Conservation (phyloP, 345 rosid species). For the Eutrema japonicum region DNA sequence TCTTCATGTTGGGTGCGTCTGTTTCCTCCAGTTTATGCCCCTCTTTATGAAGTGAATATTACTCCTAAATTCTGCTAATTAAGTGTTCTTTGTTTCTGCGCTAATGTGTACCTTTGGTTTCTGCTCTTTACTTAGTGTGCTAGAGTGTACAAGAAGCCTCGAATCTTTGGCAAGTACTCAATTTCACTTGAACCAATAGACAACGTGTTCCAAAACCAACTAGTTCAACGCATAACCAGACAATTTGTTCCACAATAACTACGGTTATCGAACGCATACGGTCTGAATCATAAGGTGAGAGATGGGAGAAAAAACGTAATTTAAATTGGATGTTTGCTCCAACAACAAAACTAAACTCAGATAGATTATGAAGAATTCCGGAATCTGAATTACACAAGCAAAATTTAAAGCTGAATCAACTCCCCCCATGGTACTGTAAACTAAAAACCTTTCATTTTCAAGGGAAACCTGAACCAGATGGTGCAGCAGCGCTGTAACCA, state of each 20-base stretch:
- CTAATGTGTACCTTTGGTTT: no score
- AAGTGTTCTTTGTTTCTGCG: no score
- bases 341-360: constrained; percentile 23
- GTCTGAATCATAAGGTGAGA: background rate
- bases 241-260: no score
- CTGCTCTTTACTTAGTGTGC: no score
- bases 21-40: background rate
- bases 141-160: no score
- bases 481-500: constrained; percentile 55
- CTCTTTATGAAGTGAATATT: background rate
- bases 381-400: constrained; percentile 36
- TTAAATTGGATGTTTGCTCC: background rate
- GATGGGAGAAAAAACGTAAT: background rate
- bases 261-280: no score
- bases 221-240: no score
- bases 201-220: no score
- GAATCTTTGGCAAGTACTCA: no score
- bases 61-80: no score
- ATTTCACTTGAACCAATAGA: no score
- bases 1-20: background rate
- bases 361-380: background rate
- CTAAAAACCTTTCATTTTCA: constrained; percentile 39
- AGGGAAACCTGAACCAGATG: constrained; percentile 56
- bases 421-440: background rate
- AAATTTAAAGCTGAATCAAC: constrained; percentile 28